Evolutionary conservation across 176 grass and related monocot species (phyloP).

Genomic region (Oryza glaberrima): DNA sequence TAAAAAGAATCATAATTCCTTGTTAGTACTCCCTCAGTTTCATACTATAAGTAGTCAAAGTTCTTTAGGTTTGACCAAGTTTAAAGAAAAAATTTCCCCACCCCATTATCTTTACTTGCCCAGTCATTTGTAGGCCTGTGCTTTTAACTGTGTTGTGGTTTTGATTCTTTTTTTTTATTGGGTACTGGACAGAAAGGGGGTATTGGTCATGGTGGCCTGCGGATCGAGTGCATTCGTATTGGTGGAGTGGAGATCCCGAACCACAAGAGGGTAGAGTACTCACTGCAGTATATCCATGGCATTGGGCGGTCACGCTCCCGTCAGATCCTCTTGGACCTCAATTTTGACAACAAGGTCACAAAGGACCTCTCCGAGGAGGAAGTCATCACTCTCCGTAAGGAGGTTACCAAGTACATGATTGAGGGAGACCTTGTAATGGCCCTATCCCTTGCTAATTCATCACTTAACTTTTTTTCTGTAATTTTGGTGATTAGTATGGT

Average conservation of each 20-base stretch:
- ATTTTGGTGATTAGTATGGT: neutral
- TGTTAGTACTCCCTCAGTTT: too few relatives aligned
- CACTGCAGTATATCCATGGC: slow-evolving; percentile 91
- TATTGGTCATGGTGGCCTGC: slow-evolving; percentile 51
- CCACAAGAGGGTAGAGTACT: slow-evolving; percentile 88
- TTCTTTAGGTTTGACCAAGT: too few relatives aligned
- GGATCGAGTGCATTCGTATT: slow-evolving; percentile 85
- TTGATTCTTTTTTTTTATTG: slow-evolving; percentile 35
- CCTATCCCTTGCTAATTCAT: slow-evolving; percentile 8
- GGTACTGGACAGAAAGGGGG: slow-evolving; percentile 40
- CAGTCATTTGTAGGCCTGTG: neutral
- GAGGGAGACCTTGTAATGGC: slow-evolving; percentile 85
- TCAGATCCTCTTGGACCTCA: slow-evolving; percentile 79
- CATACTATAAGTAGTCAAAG: too few relatives aligned
- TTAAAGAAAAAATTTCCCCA: too few relatives aligned
- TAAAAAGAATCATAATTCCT: too few relatives aligned
- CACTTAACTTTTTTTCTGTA: neutral
- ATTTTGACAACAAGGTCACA: slow-evolving; percentile 78
- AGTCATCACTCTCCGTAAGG: slow-evolving; percentile 83
- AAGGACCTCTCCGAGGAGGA: slow-evolving; percentile 87
- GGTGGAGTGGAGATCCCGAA: slow-evolving; percentile 97
- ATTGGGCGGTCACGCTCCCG: slow-evolving; percentile 71
- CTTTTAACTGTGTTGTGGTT: neutral
- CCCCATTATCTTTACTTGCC: neutral
- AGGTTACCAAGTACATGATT: slow-evolving; percentile 93